phyloP scores from a whole-genome alignment of 2,329 filamentous ascomycete species.

The Colletotrichum sp. region DNA sequence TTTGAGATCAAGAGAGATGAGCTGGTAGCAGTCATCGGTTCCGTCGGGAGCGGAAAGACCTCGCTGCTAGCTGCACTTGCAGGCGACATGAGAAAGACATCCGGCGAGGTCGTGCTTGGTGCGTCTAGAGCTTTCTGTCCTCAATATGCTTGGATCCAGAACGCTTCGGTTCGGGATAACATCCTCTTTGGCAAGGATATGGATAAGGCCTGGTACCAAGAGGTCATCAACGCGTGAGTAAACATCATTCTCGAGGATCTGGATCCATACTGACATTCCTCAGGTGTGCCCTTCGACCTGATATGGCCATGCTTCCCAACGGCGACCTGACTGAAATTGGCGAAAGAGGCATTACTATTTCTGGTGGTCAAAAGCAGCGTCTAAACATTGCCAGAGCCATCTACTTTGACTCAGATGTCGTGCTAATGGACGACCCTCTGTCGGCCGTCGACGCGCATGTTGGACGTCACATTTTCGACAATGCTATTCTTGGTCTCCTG shows the following conservation, averaged over 20 bases:
- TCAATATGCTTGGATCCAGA: slow-evolving; percentile 98
- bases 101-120: slow-evolving; percentile 75
- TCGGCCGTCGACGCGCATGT: slow-evolving; percentile 75
- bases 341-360: slow-evolving; percentile 93
- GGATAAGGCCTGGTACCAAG: slow-evolving; percentile 78
- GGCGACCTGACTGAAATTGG: slow-evolving; percentile 93
- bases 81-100: slow-evolving; percentile 89
- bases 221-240: slow-evolving; percentile 77
- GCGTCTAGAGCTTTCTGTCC: slow-evolving; percentile 89
- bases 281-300: slow-evolving; percentile 81
- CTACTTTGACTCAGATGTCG: slow-evolving; percentile 71
- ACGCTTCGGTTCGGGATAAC: slow-evolving; percentile 84
- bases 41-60: slow-evolving; percentile 89
- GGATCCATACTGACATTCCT: slow-evolving; percentile 1
- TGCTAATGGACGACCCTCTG: slow-evolving; percentile 73
- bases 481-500: slow-evolving; percentile 88
- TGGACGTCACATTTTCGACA: slow-evolving; percentile 83
- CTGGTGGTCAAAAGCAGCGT: slow-evolving; percentile 93
- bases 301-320: slow-evolving; percentile 91
- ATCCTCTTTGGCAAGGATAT: slow-evolving; percentile 87
- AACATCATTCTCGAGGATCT: not conserved
- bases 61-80: slow-evolving; percentile 88
- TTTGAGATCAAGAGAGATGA: slow-evolving; percentile 76
- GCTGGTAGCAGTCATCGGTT: slow-evolving; percentile 83
- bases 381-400: slow-evolving; percentile 89